These are phyloP conservation scores for Coemansia aciculifera DNA, from an alignment of 192 early-diverging fungal genomes.

Conservation along the genomic window DNA sequence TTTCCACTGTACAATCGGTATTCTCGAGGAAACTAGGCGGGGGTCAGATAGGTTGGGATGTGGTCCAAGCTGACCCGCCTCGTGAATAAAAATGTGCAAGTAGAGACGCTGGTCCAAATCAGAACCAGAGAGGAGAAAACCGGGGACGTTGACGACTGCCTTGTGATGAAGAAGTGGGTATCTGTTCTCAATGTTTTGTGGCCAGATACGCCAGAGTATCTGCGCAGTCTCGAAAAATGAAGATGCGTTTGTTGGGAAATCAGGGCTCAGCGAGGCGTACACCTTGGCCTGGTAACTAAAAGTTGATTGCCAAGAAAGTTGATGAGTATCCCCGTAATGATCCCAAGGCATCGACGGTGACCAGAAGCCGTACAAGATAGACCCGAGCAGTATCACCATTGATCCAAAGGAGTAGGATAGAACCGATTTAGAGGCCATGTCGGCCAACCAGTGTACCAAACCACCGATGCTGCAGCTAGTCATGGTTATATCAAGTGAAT, in stretches of 20 bases:
- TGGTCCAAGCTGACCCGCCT: neutral
- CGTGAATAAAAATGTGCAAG: slow-evolving; percentile 18
- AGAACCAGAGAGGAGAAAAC: neutral
- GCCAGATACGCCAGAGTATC: neutral
- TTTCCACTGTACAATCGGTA: neutral
- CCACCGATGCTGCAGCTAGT: no score
- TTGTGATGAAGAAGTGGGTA: slow-evolving; percentile 7
- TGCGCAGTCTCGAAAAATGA: slow-evolving; percentile 16
- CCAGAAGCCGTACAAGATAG: no score
- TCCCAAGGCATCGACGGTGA: no score
- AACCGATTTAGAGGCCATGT: no score
- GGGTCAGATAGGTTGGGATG: slow-evolving; percentile 21
- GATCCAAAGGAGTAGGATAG: no score
- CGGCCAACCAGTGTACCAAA: no score
- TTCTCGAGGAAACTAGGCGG: neutral
- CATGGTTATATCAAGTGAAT: no score
- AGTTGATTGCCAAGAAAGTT: no score
- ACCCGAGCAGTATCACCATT: no score
- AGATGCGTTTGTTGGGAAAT: neutral
- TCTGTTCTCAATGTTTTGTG: slow-evolving; percentile 11
- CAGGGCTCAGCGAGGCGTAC: neutral
- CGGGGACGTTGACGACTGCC: neutral
- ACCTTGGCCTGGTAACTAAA: slow-evolving; percentile 13
- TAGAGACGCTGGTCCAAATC: neutral
- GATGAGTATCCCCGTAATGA: no score